Evolutionary conservation across 2,329 filamentous ascomycete genomes (phyloP), one percentile per base, ranked within the genome.

Genomic region (Fusarium sp.): DNA sequence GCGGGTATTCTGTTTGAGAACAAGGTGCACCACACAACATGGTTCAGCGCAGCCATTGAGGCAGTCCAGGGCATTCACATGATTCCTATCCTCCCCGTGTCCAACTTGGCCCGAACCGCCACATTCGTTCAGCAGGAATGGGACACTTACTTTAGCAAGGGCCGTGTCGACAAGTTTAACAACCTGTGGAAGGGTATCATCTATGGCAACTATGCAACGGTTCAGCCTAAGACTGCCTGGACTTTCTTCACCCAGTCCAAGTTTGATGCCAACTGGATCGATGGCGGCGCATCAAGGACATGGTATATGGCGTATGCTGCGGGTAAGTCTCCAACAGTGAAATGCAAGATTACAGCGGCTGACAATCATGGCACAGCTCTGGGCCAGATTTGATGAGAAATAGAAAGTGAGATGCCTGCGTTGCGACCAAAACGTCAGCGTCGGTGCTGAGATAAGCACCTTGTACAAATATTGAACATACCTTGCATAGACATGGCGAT

Each of bases 11-110:
- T 97, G 14, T 98, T 98, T 78, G 96, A 98, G 83, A 98, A 98
- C 85, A 98, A 98, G 84, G 89, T 95, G 61, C 94, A 98, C 81
- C 94, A 98, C 82, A 92, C 93, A 8, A 98, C 96, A 2, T 98
- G 94, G 83, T 98, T 98, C 78, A 94, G 94, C 51, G 81, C 85
- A 57, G 90, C 91, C 65, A 87, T 90, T 18, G 92, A 96, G 82
- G 94, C 90, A 76, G 89, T 97, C 69, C 84, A 90, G 78, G 93
- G 93, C 66, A 95, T 96, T 76, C 93, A 96, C 84, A 96, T 96
- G 93, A 87, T 96, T 36, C 94, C 94, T 2, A 83, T 95, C 51
- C 86, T 92, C 57, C 91, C 94, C 6, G 86, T 88, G 63, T 92
- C 92, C 4, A 86, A 91, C 10, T 89, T 93, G 67, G 90, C 91